Conservation (phyloP, 73 alveolate genomes). For the Uronychia binucleata region DNA sequence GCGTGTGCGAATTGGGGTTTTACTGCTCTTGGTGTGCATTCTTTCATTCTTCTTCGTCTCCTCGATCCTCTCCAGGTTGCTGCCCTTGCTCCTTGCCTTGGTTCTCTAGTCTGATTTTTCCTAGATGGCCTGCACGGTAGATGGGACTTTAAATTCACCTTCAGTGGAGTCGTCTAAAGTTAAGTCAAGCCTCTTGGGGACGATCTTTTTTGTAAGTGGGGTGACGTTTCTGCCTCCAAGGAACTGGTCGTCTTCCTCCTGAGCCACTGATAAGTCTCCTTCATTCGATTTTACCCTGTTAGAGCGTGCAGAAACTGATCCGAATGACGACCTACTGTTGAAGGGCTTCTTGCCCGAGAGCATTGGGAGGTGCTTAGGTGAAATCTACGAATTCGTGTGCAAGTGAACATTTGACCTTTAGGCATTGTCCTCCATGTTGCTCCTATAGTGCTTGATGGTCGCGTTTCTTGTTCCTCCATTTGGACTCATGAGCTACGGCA, state of each 20-base stretch:
- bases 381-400: neutral
- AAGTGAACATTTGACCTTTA: neutral
- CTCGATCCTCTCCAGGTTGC: no score
- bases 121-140: no score
- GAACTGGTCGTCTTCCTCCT: neutral
- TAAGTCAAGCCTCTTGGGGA: neutral
- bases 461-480: neutral
- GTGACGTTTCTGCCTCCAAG: neutral
- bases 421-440: neutral
- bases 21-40: no score
- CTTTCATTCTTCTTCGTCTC: no score
- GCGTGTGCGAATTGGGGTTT: neutral
- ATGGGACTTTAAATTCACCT: no score
- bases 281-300: neutral
- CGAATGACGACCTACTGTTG: neutral
- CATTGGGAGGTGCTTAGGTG: neutral
- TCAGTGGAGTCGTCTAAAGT: neutral
- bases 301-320: neutral
- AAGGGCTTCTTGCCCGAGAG: neutral
- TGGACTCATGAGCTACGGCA: neutral
- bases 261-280: neutral
- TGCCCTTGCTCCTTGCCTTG: no score
- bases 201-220: neutral
- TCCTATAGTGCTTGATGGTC: neutral
- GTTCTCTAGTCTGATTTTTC: no score